A percentile compares a stretch with the other conserved stretches of the same genome.
These are phyloP conservation scores for Ogataea ramenticola DNA, from an alignment of 805 yeast genomes.

Conservation along the genomic window DNA sequence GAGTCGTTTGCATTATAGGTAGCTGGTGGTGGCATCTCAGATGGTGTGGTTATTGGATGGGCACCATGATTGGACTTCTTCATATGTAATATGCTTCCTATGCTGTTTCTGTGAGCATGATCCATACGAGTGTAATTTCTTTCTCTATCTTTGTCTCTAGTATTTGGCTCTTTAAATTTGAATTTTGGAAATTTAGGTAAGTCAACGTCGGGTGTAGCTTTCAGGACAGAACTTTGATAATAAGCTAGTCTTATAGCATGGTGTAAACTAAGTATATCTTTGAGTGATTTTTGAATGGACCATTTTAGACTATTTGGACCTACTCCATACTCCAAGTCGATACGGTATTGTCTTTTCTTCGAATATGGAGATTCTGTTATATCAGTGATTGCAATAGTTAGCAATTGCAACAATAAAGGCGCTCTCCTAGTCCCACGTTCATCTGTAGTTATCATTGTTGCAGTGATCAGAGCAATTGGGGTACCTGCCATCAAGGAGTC, in stretches of 20 bases:
- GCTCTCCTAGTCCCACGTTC: slow-evolving; percentile 73
- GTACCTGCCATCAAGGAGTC: slow-evolving; percentile 55
- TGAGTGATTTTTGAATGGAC: slow-evolving; percentile 66
- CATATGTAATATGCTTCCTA: background rate
- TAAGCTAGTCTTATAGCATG: slow-evolving; percentile 52
- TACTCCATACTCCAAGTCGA: slow-evolving; percentile 87
- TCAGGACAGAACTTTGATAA: slow-evolving; percentile 28
- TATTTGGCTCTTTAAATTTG: background rate
- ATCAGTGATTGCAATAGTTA: slow-evolving; percentile 59
- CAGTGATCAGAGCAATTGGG: slow-evolving; percentile 69
- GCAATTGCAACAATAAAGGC: slow-evolving; percentile 68
- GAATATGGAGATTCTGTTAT: slow-evolving; percentile 33
- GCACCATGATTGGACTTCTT: background rate
- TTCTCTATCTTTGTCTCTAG: background rate
- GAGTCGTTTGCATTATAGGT: background rate
- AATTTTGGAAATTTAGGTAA: slow-evolving; percentile 32
- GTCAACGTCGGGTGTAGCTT: slow-evolving; percentile 17
- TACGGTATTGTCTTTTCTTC: slow-evolving; percentile 40
- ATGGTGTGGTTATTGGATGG: background rate
- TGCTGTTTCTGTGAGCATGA: background rate
- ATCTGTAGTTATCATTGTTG: slow-evolving; percentile 68
- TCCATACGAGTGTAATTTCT: too few species aligned
- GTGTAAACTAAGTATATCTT: slow-evolving; percentile 68
- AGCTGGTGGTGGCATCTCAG: too few species aligned
- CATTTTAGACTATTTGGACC: slow-evolving; percentile 74